phyloP scores from a whole-genome alignment of 2,329 filamentous ascomycete species.

The Aspergillus spinulosporus region DNA sequence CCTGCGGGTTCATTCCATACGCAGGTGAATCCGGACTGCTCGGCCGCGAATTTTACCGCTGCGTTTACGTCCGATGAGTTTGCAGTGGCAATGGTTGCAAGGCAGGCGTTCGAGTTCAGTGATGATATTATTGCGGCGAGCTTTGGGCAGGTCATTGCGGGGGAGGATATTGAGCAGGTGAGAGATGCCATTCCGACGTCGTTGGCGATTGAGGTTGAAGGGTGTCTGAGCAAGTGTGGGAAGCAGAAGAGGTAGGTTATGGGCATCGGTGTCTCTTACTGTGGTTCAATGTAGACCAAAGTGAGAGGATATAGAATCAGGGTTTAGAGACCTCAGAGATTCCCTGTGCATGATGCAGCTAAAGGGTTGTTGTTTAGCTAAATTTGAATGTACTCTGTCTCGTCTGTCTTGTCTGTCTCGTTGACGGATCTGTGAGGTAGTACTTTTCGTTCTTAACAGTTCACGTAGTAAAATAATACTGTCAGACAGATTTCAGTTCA shows the following conservation, averaged over 20 bases:
- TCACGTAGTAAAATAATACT: no score
- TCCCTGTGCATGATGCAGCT: no score
- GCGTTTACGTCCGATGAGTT: constrained; percentile 27
- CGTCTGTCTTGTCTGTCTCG: no score
- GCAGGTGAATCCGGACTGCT: constrained; percentile 30
- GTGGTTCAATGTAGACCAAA: no score
- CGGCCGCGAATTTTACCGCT: constrained; percentile 27
- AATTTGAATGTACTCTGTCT: no score
- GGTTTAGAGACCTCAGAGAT: no score
- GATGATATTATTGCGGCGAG: constrained; percentile 24
- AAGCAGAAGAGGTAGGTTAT: constrained; percentile 18
- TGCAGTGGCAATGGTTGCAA: constrained; percentile 23
- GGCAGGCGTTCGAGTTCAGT: constrained; percentile 21
- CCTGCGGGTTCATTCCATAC: constrained; percentile 29
- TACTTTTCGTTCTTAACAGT: no score
- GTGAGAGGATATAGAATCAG: no score
- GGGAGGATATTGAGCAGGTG: constrained; percentile 26
- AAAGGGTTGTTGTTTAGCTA: no score
- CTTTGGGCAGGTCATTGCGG: constrained; percentile 25
- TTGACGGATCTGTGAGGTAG: no score
- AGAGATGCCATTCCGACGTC: constrained; percentile 20
- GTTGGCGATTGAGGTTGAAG: constrained; percentile 25
- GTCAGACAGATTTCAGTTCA: no score
- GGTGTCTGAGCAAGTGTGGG: constrained; percentile 29
- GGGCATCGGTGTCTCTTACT: no score